Base-by-base conservation (phyloP, 2,329 filamentous ascomycete genomes). In the Lecanoromycetidae sp. region DNA sequence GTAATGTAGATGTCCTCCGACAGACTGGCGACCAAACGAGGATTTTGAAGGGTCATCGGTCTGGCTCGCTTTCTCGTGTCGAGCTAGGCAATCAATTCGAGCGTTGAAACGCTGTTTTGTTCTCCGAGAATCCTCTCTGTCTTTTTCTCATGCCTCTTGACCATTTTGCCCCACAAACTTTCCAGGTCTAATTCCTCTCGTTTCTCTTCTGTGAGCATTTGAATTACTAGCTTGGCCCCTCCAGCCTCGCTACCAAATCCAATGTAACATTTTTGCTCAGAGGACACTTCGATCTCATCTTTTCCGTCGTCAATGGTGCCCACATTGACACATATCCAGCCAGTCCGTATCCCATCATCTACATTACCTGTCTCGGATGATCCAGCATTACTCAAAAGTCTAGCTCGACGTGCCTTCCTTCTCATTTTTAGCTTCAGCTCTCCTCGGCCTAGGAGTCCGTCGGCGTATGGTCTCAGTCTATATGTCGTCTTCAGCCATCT, bases 251-350 rank as follows among this genome's bases (percentile, higher is more conserved):
- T 68, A 1, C 87, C 85, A 58, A 95, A 95, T 0, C 90, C 90
- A 27, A 87, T 80, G 48, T 88, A 78, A 5, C 53, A 55, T 29
- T 57, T 52, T 33, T 60, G 58, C 27, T 64, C 56, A 4, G 62
- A 56, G 33, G 56, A 52, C 2, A 55, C 46, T 10, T 41, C 15
- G 9, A 39, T 29, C 32, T 52, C 48, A n/a, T n/a, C 49, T 12
- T 53, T 51, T n/a, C 72, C 69, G 19, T 75, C 74, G 35, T 82
- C 76, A 1, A 87, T 72, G 13, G 76, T 76, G 4, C 85, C 86
- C 8, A 91, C 75, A 60, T 94, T 93, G 51, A 96, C 84, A 64
- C 91, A 98, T 17, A 98, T 83, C 91, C 91, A 98, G 8, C 87
- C 88, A 1, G 90, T 95, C 10, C 83, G 81, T 44, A 94, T 84